Evolutionary conservation across 2,329 filamentous ascomycete genomes (phyloP), one percentile per base, ranked within the genome.

Genomic region (Aspergillus jensenii): DNA sequence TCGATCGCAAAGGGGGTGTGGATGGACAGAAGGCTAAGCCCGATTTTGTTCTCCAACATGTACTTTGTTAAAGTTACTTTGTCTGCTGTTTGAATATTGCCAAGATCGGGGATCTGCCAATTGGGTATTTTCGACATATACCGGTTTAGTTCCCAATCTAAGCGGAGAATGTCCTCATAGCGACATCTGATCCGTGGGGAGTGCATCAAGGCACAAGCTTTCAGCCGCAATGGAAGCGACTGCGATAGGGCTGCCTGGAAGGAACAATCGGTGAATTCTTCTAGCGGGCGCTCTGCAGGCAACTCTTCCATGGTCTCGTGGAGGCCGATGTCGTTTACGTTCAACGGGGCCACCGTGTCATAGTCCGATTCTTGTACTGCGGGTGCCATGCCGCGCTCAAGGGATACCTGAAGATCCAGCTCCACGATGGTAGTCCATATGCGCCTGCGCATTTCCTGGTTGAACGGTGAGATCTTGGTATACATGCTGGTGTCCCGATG

Each of bases 341-440:
- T 84, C 21, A 75, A 68, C 1, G 82, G 81, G 5, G 78, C 68
- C 8, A 74, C 71, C 4, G 76, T 77, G 59, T 86, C 82, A 57
- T 81, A 83, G 52, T 79, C 75, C 1, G 69, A 69, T 12, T 69
- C 67, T 44, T 76, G 75, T 14, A 79, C 56, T 2, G 72, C 74
- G 40, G 82, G 79, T 3, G 81, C 78, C 72, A 86, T 81, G 1
- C 84, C 84, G 12, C 77, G 76, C 59, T 85, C 82, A 14, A 85
- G 70, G 1, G 82, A 81, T 0, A 81, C 76, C 62, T 85, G 82
- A 2, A 85, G 67, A 55, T 86, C 83, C 25, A 86, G 69, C 62
- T 86, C 83, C 9, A 82, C 70, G 9, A 85, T 81, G 1, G 83
- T 84, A 2, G 75, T 76, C 84, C 84, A 87, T 3, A 87, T 70